Evolutionary conservation across 1,284 basidiomycete species (phyloP).

Genomic region (Xerocomus cyaneibrunnescens): DNA sequence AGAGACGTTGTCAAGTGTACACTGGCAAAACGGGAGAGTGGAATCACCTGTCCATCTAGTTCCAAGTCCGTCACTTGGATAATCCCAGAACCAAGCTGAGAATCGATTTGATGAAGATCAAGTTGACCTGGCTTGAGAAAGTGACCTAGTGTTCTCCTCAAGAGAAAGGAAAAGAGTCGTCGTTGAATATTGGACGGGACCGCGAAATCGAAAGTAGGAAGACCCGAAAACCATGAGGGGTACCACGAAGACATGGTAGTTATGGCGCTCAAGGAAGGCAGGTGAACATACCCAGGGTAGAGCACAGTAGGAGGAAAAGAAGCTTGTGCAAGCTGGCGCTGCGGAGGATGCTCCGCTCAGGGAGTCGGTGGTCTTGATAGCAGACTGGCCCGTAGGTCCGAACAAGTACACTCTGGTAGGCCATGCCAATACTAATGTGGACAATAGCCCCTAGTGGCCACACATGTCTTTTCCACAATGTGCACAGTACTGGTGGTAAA

Average conservation of each 20-base stretch:
- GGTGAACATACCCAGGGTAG: constrained; percentile 21
- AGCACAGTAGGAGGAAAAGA: background rate
- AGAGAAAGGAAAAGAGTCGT: constrained; percentile 86
- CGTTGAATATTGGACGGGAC: constrained; percentile 85
- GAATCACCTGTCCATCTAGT: constrained; percentile 68
- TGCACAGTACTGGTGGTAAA: too few relatives aligned
- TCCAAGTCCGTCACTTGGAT: constrained; percentile 85
- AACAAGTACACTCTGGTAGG: background rate
- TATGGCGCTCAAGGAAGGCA: constrained; percentile 19
- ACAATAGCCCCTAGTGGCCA: constrained; percentile 27
- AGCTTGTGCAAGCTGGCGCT: constrained; percentile 1
- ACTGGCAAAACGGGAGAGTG: constrained; percentile 8
- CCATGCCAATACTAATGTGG: constrained; percentile 20
- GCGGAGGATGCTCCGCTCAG: constrained; percentile 5
- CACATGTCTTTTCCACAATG: too few relatives aligned
- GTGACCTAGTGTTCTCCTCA: constrained; percentile 83
- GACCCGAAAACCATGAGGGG: constrained; percentile 58
- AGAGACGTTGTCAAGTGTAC: constrained; percentile 14
- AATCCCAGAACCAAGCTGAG: constrained; percentile 86
- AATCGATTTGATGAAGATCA: constrained; percentile 85
- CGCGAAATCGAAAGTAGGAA: constrained; percentile 65
- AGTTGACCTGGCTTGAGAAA: constrained; percentile 87
- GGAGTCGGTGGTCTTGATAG: constrained; percentile 1
- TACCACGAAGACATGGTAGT: constrained; percentile 36
- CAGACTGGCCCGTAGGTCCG: background rate